Percentiles rank a stretch among this genome's conserved stretches.
phyloP scores from a whole-genome alignment of 257 asterid genomes.

The Ilex asprella region DNA sequence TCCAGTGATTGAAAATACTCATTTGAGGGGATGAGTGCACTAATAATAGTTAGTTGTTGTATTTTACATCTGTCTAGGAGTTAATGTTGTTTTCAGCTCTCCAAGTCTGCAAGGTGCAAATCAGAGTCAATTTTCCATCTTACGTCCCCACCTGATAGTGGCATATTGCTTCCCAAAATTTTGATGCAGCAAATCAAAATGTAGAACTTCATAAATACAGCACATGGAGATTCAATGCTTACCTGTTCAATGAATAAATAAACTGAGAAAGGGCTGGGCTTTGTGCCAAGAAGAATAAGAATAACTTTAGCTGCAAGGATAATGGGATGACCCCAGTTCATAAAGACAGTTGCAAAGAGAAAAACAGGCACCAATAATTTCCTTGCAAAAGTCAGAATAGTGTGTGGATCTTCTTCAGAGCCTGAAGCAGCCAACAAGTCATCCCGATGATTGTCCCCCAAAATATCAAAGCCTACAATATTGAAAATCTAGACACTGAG shows the following conservation, averaged over 20 bases:
- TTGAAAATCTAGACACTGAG: no score
- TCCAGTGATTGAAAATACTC: no score
- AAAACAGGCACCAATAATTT: background rate
- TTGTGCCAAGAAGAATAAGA: background rate
- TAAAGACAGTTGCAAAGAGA: background rate
- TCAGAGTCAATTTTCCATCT: background rate
- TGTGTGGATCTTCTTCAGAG: background rate
- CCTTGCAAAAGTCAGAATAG: background rate
- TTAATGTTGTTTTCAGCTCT: no score
- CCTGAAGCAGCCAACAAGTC: background rate
- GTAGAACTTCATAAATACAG: background rate
- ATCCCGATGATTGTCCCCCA: background rate
- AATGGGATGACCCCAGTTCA: background rate
- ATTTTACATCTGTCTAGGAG: no score
- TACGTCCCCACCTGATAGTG: background rate
- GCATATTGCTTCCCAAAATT: background rate
- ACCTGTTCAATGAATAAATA: background rate
- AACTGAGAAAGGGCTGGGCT: background rate
- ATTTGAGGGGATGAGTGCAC: no score
- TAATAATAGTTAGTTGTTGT: no score
- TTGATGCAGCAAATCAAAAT: no score
- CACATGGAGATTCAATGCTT: background rate
- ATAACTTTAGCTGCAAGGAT: background rate
- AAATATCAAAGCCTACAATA: background rate
- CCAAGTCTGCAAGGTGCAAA: background rate